Evolutionary conservation across 441 rosid genomes (phyloP).

Genomic region (Bruguiera hainesii): DNA sequence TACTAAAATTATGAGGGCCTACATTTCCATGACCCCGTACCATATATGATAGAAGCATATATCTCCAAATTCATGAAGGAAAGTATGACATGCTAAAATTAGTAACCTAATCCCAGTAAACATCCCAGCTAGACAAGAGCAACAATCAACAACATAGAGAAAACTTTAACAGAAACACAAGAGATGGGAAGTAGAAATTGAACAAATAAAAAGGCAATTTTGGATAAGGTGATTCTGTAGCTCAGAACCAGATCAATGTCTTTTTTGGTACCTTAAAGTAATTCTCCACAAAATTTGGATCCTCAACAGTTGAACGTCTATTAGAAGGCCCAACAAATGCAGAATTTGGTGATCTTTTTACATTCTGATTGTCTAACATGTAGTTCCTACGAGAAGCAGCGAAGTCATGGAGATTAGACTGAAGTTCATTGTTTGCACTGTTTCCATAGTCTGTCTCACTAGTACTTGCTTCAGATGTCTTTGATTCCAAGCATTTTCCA

Average conservation of each 20-base stretch:
- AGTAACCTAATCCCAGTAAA: too few species aligned
- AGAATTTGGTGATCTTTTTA: conserved; percentile 28
- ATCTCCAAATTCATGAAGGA: too few species aligned
- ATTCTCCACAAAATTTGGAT: conserved; percentile 89
- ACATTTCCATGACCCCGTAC: too few species aligned
- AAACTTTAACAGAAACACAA: too few species aligned
- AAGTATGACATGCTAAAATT: too few species aligned
- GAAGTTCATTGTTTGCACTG: conserved; percentile 27
- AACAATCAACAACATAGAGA: too few species aligned
- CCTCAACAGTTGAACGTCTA: conserved; percentile 63
- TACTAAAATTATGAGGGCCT: too few species aligned
- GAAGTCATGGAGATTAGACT: conserved; percentile 27
- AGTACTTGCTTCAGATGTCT: conserved; percentile 29
- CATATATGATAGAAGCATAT: too few species aligned
- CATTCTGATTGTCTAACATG: conserved; percentile 27
- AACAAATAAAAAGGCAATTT: too few species aligned
- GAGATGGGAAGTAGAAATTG: too few species aligned
- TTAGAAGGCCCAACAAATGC: conserved; percentile 35
- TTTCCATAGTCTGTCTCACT: conserved; percentile 30
- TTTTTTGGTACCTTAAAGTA: conserved; percentile 64
- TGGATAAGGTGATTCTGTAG: too few species aligned
- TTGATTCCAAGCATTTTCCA: conserved; percentile 33
- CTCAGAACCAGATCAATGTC: background rate
- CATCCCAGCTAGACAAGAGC: too few species aligned
- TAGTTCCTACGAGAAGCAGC: conserved; percentile 36